Evolutionary conservation across 257 asterid species (phyloP), one percentile per base, ranked within the genome.

Genomic region (Nicotiana attenuata): DNA sequence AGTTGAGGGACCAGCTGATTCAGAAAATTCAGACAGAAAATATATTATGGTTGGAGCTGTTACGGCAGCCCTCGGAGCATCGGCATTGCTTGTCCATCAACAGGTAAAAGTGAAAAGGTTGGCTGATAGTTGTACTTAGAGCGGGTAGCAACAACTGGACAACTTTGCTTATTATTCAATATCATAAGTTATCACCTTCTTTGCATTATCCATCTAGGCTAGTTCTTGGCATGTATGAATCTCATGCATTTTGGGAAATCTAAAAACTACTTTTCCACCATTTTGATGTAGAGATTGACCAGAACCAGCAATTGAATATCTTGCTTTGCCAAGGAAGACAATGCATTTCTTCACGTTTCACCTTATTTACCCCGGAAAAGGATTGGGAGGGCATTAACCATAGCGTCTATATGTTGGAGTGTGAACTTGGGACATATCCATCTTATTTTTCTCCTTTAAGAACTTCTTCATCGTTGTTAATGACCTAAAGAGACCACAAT

Each of bases 21-120:
- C 85, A 63, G 86, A 86, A 83, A 66, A 69, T 84, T 78, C 93
- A 71, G 85, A 65, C 31, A 85, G 84, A 47, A 86, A 87, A 13
- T 41, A 82, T 52, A 89, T 86, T 77, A 86, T 93, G 97, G 90
- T 90, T 80, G 97, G 98, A 85, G 97, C 97, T 80, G 94, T 94
- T 80, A 89, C 99, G 61, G 98, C 99, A 85, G 99, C 99, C 78
- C 84, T 96, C 45, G 97, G 99, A 61, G 97, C 99, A 83, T 94
- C 99, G 75, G 98, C 97, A 80, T 87, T 96, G 2, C 88, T 96
- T 82, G 88, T 87, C 77, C 86, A 88, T 78, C 95, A 94, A 64
- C 90, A 87, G 93, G 99, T 96, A 88, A 65, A 79, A 80, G 56
- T 86, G 67, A 28, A 65, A 60, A 60, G 33, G 47, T 35, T 75